Conservation (phyloP, 805 yeast genomes). For the Metschnikowia koreensis region DNA sequence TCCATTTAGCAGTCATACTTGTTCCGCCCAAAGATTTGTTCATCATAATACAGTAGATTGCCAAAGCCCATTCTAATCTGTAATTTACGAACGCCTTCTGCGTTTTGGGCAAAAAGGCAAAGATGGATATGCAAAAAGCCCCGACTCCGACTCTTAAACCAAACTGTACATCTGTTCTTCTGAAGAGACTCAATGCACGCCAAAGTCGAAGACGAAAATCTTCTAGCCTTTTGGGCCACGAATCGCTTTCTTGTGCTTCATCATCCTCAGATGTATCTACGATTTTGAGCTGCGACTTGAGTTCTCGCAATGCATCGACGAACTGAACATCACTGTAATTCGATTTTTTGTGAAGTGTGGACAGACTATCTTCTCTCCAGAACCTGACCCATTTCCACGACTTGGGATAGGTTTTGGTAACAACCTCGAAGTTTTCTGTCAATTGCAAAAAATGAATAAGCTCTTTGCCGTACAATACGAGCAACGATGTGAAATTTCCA, state of each 20-base stretch:
- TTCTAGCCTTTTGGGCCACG: constrained; percentile 3
- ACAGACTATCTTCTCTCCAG: constrained; percentile 36
- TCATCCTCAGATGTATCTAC: not conserved
- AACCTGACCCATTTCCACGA: constrained; percentile 54
- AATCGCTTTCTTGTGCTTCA: not conserved
- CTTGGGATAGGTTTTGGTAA: constrained; percentile 21
- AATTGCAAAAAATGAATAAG: constrained; percentile 46
- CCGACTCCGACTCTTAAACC: constrained; percentile 81
- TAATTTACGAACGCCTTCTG: constrained; percentile 55
- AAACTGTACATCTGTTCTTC: constrained; percentile 69
- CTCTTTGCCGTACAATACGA: constrained; percentile 63
- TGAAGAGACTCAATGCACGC: constrained; percentile 50
- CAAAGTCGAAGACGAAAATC: constrained; percentile 34
- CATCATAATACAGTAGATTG: constrained; percentile 82
- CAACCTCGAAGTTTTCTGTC: constrained; percentile 40
- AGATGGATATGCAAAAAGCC: constrained; percentile 58
- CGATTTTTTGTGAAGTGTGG: constrained; percentile 10
- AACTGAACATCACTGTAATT: constrained; percentile 14
- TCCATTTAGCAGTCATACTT: constrained; percentile 70
- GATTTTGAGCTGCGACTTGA: constrained; percentile 15
- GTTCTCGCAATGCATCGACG: constrained; percentile 20
- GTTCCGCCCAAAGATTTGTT: constrained; percentile 84
- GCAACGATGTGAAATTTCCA: constrained; percentile 69
- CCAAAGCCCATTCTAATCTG: constrained; percentile 84
- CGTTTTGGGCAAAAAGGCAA: constrained; percentile 64